Evolutionary conservation across 192 early-diverging fungal genomes (phyloP), one percentile per base, ranked within the genome.

Genomic region (Linnemannia elongata): DNA sequence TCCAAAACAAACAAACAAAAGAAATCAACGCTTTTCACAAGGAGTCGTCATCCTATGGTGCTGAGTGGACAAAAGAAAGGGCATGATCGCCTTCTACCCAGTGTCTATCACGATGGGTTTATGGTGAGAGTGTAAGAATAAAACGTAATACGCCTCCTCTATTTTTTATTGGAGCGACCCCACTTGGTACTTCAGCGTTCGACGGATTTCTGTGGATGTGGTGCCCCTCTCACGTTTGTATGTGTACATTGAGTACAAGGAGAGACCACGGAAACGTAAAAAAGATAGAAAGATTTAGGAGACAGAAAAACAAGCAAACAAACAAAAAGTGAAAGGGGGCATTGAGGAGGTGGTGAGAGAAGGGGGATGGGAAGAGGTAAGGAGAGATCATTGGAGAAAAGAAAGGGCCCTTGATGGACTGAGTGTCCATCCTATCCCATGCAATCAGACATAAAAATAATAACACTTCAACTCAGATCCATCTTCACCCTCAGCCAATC

Each of bases 351-450:
- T 63, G 60, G 10, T n/a, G 30, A 12, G 24, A 33, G 12, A 33
- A 15, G 55, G 30, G 27, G 60, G 27, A 66, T 30, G 60, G n/a
- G 60, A 33, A 66, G 27, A 66, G 12, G 13, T 30, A 33, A 33
- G 60, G 30, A 4, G 9, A 30, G 27, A 63, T 4, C 27, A 63
- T 12, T 63, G 55, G 55, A 10, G 55, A 35, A 66, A 24, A 30
- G 66, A 80, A 66, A 7, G n/a, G 1, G 44, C 79, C 3, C 12
- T 66, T 66, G 79, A 80, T 74, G 79, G 79, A 80, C 71, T 80
- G 79, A 80, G 52, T 74, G 72, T 80, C 79, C 79, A 80, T 80
- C 79, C 79, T 27, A 79, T 45, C 30, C 76, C 33, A 42, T 18
- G 17, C 69, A 38, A 20, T 24, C 24, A 30, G 38, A 39, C 38